Conservation (phyloP, 352 stramenopile species). For the Globisporangium rhizosaccharum region DNA sequence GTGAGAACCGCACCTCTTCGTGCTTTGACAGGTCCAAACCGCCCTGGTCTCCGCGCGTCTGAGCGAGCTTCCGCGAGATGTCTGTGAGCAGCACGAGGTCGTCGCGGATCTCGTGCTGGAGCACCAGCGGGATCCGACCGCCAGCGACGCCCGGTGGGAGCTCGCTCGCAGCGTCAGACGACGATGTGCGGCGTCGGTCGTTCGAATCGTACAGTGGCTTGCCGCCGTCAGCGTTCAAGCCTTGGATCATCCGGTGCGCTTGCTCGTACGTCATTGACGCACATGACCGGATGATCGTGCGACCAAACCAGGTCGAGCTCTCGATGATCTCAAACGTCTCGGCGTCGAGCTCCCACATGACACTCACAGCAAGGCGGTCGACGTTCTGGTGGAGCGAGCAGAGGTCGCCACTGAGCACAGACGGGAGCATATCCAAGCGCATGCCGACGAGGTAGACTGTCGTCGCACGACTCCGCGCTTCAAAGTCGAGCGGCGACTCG, state of each 20-base stretch:
- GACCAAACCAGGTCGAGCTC: conserved; percentile 71
- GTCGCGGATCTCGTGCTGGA: conserved; percentile 47
- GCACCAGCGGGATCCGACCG: conserved; percentile 43
- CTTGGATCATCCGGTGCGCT: conserved; percentile 69
- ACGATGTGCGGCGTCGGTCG: conserved; percentile 9
- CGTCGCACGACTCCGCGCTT: conserved; percentile 87
- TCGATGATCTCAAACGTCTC: conserved; percentile 53
- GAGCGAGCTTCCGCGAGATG: conserved; percentile 57
- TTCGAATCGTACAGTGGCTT: conserved; percentile 18
- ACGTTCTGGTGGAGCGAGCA: conserved; percentile 89
- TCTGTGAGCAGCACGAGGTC: conserved; percentile 60
- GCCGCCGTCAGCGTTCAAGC: conserved; percentile 50
- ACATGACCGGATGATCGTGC: conserved; percentile 96
- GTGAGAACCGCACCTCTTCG: conserved; percentile 81
- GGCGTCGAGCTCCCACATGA: conserved; percentile 89
- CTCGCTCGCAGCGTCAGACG: conserved; percentile 4
- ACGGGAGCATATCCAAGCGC: conserved; percentile 90
- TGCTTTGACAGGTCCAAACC: conserved; percentile 77
- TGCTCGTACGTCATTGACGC: conserved; percentile 86
- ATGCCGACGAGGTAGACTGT: conserved; percentile 98
- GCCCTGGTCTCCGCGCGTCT: conserved; percentile 54
- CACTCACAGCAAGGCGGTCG: conserved; percentile 88
- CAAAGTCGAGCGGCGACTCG: conserved; percentile 94
- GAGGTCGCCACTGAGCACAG: conserved; percentile 83
- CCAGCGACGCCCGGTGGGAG: conserved; percentile 47